Evolutionary conservation across 2,329 filamentous ascomycete species (phyloP), one percentile per base, ranked within the genome.

Genomic region (Sclerotiophoma versabilis): DNA sequence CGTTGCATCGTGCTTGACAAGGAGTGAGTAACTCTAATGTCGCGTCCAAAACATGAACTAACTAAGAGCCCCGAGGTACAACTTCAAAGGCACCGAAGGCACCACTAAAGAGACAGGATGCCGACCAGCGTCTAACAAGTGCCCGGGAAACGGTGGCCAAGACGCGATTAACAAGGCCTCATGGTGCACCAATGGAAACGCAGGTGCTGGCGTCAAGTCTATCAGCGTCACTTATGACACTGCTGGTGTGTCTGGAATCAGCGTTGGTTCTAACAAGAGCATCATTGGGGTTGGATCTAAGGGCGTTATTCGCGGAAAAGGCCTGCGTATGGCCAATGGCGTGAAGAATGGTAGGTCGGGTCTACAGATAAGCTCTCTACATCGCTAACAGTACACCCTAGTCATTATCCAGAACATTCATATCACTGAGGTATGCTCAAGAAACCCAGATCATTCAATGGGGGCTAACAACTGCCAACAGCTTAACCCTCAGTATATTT

Each of bases 1-100:
- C 80, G 83, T n/a, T 80, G 82, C 55, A 86, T 87, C 62, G 77
- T 87, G 44, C 75, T 87, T 17, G 77, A 79, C 64, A 81, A 83
- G 47, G 65, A 68, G 60, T 51, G 12, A 42, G 43, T 17, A 12
- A 20, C 9, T 9, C 11, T 15, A n/a, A n/a, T n/a, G n/a, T n/a
- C n/a, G n/a, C n/a, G n/a, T n/a, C n/a, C n/a, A n/a, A n/a, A n/a
- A n/a, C n/a, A n/a, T n/a, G n/a, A n/a, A 11, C 14, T 36, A 9
- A 48, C 17, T 19, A 5, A 45, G 11, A 2, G 19, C 9, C 4
- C 20, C 5, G 12, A 50, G 52, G 25, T 80, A 80, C 67, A 80
- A 84, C 74, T 86, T 84, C 76, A 79, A 75, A 25, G 78, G 76
- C 19, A 78, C 77, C 5, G 83, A 85, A 68, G 84, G 84, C 34